These are phyloP conservation scores for Posidonia australis DNA, from an alignment of 106 monocot genomes.

Conservation along the genomic window DNA sequence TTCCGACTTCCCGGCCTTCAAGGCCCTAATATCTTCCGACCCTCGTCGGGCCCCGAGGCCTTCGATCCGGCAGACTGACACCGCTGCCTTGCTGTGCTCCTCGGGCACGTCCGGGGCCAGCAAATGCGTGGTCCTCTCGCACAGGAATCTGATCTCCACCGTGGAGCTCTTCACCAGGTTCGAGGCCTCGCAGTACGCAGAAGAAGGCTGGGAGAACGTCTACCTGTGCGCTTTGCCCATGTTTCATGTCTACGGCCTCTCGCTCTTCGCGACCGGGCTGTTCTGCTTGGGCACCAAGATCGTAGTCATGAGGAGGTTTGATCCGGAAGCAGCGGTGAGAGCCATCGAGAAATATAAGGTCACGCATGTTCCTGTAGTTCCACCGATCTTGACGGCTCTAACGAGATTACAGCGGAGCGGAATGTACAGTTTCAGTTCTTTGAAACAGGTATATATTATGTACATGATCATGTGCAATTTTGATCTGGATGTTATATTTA, in stretches of 20 bases:
- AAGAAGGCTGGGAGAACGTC: constrained; percentile 32
- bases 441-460: constrained; percentile 34
- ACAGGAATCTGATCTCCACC: constrained; percentile 50
- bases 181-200: constrained; percentile 37
- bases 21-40: not conserved
- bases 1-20: not conserved
- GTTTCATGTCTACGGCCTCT: constrained; percentile 75
- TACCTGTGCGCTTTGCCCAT: constrained; percentile 63
- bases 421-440: constrained; percentile 20
- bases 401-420: constrained; percentile 8
- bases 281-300: constrained; percentile 44
- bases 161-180: constrained; percentile 63
- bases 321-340: constrained; percentile 23
- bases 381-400: constrained; percentile 47
- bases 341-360: constrained; percentile 37
- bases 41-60: constrained; percentile 7
- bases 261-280: constrained; percentile 50
- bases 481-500: no score
- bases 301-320: constrained; percentile 63
- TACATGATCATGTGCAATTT: no score
- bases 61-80: constrained; percentile 35
- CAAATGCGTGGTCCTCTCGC: constrained; percentile 56
- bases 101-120: constrained; percentile 65
- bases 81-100: constrained; percentile 48
- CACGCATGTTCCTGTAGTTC: constrained; percentile 60